These are phyloP conservation scores for Neofusicoccum cordaticola DNA, from an alignment of 2,329 filamentous ascomycete species.

Conservation along the genomic window DNA sequence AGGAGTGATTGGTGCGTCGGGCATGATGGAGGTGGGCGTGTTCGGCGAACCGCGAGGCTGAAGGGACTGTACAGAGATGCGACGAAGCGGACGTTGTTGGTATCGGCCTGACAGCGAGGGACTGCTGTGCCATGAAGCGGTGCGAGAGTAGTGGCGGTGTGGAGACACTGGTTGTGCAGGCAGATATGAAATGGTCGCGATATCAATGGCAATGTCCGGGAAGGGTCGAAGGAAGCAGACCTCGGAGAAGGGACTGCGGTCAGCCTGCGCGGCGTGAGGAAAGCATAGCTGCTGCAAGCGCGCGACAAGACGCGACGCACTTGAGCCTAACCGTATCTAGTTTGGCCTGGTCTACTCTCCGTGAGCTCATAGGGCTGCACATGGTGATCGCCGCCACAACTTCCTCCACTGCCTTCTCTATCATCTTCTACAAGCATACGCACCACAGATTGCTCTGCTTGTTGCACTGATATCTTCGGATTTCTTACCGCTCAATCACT, in stretches of 20 bases:
- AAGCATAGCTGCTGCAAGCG: not conserved
- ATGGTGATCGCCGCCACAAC: constrained; percentile 14
- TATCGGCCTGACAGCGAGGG: not conserved
- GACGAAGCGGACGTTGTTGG: not conserved
- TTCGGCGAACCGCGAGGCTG: not conserved
- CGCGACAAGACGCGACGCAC: not conserved
- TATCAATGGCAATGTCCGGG: not conserved
- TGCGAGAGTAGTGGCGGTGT: not conserved
- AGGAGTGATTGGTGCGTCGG: constrained; percentile 22
- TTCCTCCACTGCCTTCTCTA: not conserved
- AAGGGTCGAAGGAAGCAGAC: not conserved
- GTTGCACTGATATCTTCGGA: not conserved
- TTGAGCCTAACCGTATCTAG: not conserved
- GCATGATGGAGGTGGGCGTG: not conserved
- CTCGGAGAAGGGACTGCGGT: not conserved
- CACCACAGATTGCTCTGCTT: not conserved
- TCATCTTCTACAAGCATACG: not conserved
- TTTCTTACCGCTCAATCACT: not conserved
- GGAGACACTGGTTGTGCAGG: not conserved
- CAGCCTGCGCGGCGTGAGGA: not conserved
- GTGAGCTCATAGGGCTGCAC: not conserved
- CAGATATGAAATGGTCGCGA: not conserved
- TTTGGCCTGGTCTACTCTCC: not conserved
- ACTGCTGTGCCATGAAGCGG: not conserved
- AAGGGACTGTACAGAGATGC: not conserved